Conservation (phyloP, 768 basidiomycete genomes). For the Suillus luteus region DNA sequence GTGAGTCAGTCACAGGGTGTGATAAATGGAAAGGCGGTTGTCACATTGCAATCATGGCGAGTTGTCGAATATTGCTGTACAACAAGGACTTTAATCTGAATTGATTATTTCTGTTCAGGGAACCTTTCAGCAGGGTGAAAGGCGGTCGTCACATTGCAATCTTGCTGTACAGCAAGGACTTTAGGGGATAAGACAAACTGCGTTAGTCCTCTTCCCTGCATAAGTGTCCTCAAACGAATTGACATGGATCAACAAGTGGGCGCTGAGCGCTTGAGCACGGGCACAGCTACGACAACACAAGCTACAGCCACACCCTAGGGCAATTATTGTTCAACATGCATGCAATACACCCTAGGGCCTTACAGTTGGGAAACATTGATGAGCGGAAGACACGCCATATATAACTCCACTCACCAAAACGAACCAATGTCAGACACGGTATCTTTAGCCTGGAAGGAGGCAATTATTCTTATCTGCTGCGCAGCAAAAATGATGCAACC, state of each 20-base stretch:
- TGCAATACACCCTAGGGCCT: background rate
- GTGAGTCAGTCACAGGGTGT: background rate
- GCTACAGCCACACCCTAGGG: background rate
- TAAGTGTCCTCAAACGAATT: background rate
- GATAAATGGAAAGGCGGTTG: background rate
- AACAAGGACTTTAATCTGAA: too few relatives aligned
- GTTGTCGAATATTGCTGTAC: too few relatives aligned
- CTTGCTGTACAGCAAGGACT: background rate
- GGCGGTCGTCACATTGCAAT: constrained; percentile 24
- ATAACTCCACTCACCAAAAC: background rate
- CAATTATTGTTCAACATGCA: background rate
- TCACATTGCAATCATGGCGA: background rate
- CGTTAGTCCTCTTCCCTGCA: background rate
- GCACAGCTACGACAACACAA: background rate
- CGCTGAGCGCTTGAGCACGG: background rate
- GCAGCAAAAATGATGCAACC: constrained; percentile 7
- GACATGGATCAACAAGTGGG: background rate
- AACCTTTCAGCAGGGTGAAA: too few relatives aligned
- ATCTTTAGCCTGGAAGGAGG: background rate
- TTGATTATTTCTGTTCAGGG: too few relatives aligned
- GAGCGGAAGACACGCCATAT: background rate
- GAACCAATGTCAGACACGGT: background rate
- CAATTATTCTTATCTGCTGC: constrained; percentile 1
- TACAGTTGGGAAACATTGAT: background rate
- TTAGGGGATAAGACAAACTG: background rate